A percentile compares a stretch with the other conserved stretches of the same genome.
phyloP scores from a whole-genome alignment of 495 filamentous ascomycete species.

The Podospora conica region DNA sequence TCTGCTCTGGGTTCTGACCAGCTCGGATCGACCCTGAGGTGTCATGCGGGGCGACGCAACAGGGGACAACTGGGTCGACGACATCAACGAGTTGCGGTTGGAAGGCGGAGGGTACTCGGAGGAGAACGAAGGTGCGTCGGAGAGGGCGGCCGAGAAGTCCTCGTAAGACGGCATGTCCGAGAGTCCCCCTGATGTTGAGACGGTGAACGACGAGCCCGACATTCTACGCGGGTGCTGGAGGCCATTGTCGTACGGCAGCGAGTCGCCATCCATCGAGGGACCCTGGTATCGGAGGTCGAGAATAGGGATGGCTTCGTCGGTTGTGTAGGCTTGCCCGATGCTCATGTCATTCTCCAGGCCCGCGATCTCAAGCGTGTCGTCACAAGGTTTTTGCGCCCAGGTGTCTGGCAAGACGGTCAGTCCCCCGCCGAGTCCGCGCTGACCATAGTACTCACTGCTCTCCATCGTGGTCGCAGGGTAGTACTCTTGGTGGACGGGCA shows the following conservation, averaged over 20 bases:
- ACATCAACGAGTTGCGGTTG: constrained; percentile 53
- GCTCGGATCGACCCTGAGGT: constrained; percentile 48
- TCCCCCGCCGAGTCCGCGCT: constrained; percentile 14
- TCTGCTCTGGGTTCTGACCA: constrained; percentile 52
- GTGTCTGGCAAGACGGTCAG: constrained; percentile 37
- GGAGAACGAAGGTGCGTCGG: constrained; percentile 49
- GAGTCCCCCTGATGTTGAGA: constrained; percentile 51
- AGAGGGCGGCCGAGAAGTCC: constrained; percentile 50
- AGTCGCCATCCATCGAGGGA: constrained; percentile 35
- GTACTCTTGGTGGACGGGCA: constrained; percentile 48
- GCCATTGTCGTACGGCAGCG: constrained; percentile 34
- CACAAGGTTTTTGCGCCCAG: constrained; percentile 47
- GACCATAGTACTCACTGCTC: constrained; percentile 40
- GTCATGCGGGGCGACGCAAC: constrained; percentile 56
- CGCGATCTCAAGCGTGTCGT: constrained; percentile 42
- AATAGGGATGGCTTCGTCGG: constrained; percentile 51
- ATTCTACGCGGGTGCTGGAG: constrained; percentile 43
- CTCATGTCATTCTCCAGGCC: constrained; percentile 43
- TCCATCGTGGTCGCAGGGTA: constrained; percentile 45
- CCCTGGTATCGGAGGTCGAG: constrained; percentile 44
- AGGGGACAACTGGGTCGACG: constrained; percentile 52
- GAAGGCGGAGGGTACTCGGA: constrained; percentile 53
- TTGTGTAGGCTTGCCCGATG: constrained; percentile 51
- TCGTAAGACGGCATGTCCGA: constrained; percentile 56
- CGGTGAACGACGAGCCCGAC: constrained; percentile 54